phyloP scores from a whole-genome alignment of 2,329 filamentous ascomycete species.

The Xylaria arbuscula region DNA sequence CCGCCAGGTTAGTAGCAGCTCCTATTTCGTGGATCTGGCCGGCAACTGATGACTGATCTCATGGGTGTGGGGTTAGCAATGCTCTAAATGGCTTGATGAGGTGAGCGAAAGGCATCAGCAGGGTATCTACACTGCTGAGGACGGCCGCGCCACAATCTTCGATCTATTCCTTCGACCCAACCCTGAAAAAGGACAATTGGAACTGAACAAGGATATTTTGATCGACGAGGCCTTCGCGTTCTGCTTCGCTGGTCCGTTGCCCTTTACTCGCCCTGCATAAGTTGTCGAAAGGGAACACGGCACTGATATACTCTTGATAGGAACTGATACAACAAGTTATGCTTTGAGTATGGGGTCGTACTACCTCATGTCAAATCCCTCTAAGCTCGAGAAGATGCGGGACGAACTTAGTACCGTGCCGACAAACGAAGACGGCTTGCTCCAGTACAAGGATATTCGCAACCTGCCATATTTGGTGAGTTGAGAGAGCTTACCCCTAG shows the following conservation, averaged over 20 bases:
- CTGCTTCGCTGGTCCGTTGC: slow-evolving; percentile 30
- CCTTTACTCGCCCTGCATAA: not conserved
- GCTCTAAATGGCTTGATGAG: slow-evolving; percentile 30
- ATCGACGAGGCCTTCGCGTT: slow-evolving; percentile 33
- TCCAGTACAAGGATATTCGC: slow-evolving; percentile 26
- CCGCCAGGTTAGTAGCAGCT: slow-evolving; percentile 21
- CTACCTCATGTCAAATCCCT: slow-evolving; percentile 31
- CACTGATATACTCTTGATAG: slow-evolving; percentile 6
- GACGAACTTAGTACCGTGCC: slow-evolving; percentile 25
- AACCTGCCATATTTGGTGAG: slow-evolving; percentile 34
- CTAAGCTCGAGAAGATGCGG: slow-evolving; percentile 27
- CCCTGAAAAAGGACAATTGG: slow-evolving; percentile 25
- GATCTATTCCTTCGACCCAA: slow-evolving; percentile 30
- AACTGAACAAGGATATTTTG: slow-evolving; percentile 22
- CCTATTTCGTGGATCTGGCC: not conserved
- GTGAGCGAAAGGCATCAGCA: slow-evolving; percentile 19
- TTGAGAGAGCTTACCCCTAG: not conserved
- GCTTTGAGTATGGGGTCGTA: slow-evolving; percentile 31
- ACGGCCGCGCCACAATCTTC: slow-evolving; percentile 27
- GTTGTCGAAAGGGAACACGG: no score
- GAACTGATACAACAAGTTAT: slow-evolving; percentile 33
- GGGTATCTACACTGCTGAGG: slow-evolving; percentile 28
- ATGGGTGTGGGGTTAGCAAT: slow-evolving; percentile 20
- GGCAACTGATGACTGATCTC: not conserved
- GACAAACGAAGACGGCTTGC: slow-evolving; percentile 26